These are phyloP conservation scores for Xerocomus minutiporus DNA, from an alignment of 1,284 basidiomycete genomes.

Conservation along the genomic window DNA sequence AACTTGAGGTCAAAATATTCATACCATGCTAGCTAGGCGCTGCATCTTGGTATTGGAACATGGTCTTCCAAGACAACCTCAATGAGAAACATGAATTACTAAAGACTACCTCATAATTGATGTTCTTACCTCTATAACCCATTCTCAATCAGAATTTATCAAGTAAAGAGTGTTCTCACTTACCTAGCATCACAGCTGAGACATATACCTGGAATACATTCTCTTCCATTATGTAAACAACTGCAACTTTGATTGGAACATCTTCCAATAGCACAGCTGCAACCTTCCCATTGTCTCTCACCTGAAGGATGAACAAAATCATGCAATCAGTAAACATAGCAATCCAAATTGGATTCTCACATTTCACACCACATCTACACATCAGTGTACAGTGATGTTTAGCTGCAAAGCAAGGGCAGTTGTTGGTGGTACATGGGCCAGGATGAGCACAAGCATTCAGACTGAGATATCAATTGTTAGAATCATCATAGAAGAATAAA, in stretches of 20 bases:
- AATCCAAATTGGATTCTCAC: constrained; percentile 18
- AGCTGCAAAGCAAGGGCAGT: constrained; percentile 34
- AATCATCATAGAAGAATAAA: not conserved
- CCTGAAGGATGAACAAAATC: constrained; percentile 9
- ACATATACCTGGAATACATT: constrained; percentile 31
- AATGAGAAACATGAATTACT: not conserved
- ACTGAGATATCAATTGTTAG: constrained; percentile 15
- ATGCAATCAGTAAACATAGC: not conserved
- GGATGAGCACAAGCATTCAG: constrained; percentile 37
- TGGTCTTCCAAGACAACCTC: constrained; percentile 16
- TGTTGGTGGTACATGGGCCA: constrained; percentile 34
- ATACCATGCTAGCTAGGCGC: constrained; percentile 13
- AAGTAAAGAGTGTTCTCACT: not conserved
- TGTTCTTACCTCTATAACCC: constrained; percentile 21
- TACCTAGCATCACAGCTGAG: constrained; percentile 25
- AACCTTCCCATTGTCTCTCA: constrained; percentile 26
- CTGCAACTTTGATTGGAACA: constrained; percentile 14
- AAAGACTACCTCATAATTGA: not conserved
- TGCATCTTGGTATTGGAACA: constrained; percentile 29
- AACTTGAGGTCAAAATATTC: not conserved
- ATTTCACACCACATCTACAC: constrained; percentile 38
- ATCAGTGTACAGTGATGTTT: constrained; percentile 35
- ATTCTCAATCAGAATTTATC: not conserved
- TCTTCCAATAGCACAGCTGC: constrained; percentile 18
- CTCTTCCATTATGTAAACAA: constrained; percentile 16